Evolutionary conservation across 2,329 filamentous ascomycete species (phyloP).

Genomic region (Botryotinia calthae): DNA sequence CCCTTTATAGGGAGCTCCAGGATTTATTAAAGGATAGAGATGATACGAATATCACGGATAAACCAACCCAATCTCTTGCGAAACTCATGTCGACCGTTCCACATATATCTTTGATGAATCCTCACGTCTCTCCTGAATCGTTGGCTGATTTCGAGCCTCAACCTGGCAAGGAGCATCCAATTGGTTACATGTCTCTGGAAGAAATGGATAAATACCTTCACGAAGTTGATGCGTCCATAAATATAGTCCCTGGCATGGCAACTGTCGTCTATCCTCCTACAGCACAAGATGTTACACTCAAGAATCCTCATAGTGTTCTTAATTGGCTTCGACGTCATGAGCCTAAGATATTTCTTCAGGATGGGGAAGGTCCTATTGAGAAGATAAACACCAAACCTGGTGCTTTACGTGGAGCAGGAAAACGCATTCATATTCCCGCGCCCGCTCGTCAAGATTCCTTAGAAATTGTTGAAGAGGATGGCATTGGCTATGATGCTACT

Average conservation of each 20-base stretch:
- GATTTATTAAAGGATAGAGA: constrained; percentile 32
- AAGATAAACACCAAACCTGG: constrained; percentile 44
- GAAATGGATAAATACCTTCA: constrained; percentile 74
- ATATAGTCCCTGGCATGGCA: constrained; percentile 34
- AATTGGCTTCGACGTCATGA: constrained; percentile 90
- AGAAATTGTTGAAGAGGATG: constrained; percentile 41
- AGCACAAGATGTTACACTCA: constrained; percentile 54
- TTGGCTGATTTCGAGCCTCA: constrained; percentile 40
- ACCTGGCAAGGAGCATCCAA: constrained; percentile 54
- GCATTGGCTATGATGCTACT: constrained; percentile 37
- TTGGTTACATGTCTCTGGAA: constrained; percentile 64
- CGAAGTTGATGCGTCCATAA: constrained; percentile 48
- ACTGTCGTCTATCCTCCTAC: constrained; percentile 40
- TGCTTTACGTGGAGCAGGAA: constrained; percentile 39
- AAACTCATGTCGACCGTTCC: constrained; percentile 31
- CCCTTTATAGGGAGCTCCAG: constrained; percentile 33
- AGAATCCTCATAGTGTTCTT: constrained; percentile 88
- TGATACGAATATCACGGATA: constrained; percentile 19
- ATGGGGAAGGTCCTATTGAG: constrained; percentile 41
- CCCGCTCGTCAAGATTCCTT: constrained; percentile 37
- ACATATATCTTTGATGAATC: constrained; percentile 29
- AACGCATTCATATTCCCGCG: constrained; percentile 38
- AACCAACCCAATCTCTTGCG: constrained; percentile 35
- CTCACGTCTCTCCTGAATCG: constrained; percentile 37
- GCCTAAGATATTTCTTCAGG: constrained; percentile 78